A percentile compares a stretch with the other conserved stretches of the same genome.
These are phyloP conservation scores for Acer campestre DNA, from an alignment of 345 rosid genomes.

Conservation along the genomic window DNA sequence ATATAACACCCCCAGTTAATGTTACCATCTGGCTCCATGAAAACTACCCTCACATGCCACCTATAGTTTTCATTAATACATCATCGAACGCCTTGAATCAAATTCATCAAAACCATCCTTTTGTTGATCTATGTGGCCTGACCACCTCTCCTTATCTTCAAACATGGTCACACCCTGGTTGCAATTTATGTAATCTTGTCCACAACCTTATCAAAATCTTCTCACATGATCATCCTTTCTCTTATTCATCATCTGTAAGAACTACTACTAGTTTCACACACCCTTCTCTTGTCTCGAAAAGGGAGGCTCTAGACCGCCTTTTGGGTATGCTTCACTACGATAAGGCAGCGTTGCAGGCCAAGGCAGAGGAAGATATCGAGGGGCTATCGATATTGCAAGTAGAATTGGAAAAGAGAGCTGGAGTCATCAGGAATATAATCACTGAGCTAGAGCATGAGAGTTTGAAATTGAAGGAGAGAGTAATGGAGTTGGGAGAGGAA, in stretches of 20 bases:
- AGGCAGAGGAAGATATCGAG: conserved; percentile 42
- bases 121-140: conserved; percentile 55
- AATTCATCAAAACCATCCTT: conserved; percentile 57
- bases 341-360: conserved; percentile 23
- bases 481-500: conserved; percentile 19
- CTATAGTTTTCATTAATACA: conserved; percentile 44
- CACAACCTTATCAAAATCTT: conserved; percentile 53
- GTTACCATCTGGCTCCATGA: conserved; percentile 73
- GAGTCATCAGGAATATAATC: conserved; percentile 15
- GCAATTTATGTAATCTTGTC: conserved; percentile 46
- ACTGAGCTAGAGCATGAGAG: conserved; percentile 44
- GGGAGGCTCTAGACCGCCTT: conserved; percentile 73
- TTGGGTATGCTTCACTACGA: conserved; percentile 62
- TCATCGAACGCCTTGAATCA: conserved; percentile 21
- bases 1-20: conserved; percentile 35
- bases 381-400: conserved; percentile 35
- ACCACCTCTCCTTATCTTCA: conserved; percentile 46
- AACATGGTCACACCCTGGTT: conserved; percentile 56
- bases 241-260: background rate
- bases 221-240: conserved; percentile 58
- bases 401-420: conserved; percentile 36
- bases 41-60: conserved; percentile 59
- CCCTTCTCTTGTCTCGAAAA: conserved; percentile 38
- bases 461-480: conserved; percentile 33
- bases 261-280: conserved; percentile 29